A percentile compares a stretch with the other conserved stretches of the same genome.
Evolutionary conservation across 176 grass and related monocot species (phyloP).

Genomic region (Zizania latifolia): DNA sequence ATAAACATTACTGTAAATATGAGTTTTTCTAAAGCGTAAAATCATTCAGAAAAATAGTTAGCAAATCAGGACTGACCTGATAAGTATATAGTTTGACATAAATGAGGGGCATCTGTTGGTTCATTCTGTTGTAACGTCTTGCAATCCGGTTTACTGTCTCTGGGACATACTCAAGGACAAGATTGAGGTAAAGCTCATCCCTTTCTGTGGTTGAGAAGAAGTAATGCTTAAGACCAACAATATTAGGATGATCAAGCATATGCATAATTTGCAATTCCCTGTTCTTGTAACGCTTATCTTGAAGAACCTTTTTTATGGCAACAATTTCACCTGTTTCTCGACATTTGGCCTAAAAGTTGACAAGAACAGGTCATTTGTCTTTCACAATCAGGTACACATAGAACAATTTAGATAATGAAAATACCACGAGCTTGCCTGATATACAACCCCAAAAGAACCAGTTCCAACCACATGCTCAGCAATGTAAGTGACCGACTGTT

Average conservation of each 20-base stretch:
- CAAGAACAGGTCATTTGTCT: conserved; percentile 8
- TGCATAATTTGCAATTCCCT: conserved; percentile 93
- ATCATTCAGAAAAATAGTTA: too few species aligned
- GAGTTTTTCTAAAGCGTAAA: too few species aligned
- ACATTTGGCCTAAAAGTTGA: conserved; percentile 77
- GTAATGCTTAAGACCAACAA: conserved; percentile 85
- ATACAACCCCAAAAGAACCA: conserved; percentile 94
- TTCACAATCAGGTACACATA: background rate
- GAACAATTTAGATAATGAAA: conserved; percentile 5
- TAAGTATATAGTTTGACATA: conserved; percentile 94
- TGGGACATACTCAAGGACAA: conserved; percentile 90
- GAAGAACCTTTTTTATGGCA: conserved; percentile 96
- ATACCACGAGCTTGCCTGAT: conserved; percentile 49
- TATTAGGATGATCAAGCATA: conserved; percentile 98
- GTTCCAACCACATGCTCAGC: conserved; percentile 94
- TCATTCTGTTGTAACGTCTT: conserved; percentile 74
- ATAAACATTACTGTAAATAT: background rate
- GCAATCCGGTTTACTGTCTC: conserved; percentile 82
- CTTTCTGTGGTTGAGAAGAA: conserved; percentile 90
- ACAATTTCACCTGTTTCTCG: conserved; percentile 92
- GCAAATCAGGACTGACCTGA: conserved; percentile 52
- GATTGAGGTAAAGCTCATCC: conserved; percentile 87
- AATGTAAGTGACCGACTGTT: conserved; percentile 77
- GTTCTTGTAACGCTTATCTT: conserved; percentile 99
- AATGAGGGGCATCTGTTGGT: conserved; percentile 78